A percentile compares a stretch with the other conserved stretches of the same genome.
Evolutionary conservation across 2,329 filamentous ascomycete genomes (phyloP).

Genomic region (Dothiorella sarmentorum): DNA sequence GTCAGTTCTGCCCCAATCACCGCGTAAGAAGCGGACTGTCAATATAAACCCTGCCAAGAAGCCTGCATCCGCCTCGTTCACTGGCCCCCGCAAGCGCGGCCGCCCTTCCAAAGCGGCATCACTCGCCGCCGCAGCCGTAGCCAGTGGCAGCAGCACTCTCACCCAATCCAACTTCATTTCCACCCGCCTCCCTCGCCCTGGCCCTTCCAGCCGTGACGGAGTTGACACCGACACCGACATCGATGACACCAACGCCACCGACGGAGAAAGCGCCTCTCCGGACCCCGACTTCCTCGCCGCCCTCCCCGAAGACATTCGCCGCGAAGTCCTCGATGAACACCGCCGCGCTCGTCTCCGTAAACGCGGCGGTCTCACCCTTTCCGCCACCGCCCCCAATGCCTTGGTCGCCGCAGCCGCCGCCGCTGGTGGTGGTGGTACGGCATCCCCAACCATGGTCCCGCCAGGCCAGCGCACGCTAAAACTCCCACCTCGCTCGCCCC

Average conservation of each 20-base stretch:
- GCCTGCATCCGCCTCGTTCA: constrained; percentile 50
- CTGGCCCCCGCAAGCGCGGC: constrained; percentile 59
- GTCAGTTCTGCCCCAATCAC: constrained; percentile 41
- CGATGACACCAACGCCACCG: constrained; percentile 17
- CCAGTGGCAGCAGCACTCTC: constrained; percentile 47
- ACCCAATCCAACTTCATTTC: constrained; percentile 72
- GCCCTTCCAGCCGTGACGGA: constrained; percentile 28
- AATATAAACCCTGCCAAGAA: constrained; percentile 45
- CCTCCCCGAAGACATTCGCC: constrained; percentile 74
- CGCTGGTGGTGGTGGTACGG: constrained; percentile 7
- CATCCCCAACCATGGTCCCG: constrained; percentile 20
- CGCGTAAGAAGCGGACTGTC: constrained; percentile 53
- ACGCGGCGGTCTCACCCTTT: neutral
- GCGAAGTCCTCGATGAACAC: constrained; percentile 75
- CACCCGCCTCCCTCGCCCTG: constrained; percentile 22
- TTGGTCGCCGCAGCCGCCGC: too few species aligned
- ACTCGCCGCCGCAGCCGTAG: constrained; percentile 43
- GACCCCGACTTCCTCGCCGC: constrained; percentile 71
- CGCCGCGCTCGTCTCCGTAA: constrained; percentile 51
- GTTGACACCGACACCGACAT: constrained; percentile 30
- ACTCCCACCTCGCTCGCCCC: constrained; percentile 49
- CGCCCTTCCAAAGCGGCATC: constrained; percentile 40
- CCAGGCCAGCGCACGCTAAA: constrained; percentile 39
- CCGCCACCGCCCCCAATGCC: neutral
- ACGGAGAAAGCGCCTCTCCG: constrained; percentile 21